Percentiles rank a stretch among this genome's conserved stretches.
Evolutionary conservation across 345 rosid genomes (phyloP).

Genomic region (Triadica sebifera): DNA sequence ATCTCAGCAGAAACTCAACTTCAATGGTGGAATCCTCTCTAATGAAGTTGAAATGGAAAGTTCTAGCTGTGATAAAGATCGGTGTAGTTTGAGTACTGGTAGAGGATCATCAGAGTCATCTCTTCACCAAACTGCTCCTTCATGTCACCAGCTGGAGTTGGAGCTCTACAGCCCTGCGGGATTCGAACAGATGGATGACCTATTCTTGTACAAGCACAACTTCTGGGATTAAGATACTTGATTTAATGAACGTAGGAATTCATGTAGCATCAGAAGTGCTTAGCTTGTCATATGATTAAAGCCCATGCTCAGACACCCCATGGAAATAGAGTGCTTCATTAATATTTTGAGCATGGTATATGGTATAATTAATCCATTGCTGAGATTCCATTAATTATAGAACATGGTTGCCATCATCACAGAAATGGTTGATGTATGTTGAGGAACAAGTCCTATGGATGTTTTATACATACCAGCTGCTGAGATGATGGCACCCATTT

Average conservation of each 20-base stretch:
- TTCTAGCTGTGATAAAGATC: conserved; percentile 16
- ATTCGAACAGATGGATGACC: conserved; percentile 61
- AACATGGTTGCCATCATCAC: conserved; percentile 9
- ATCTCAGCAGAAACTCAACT: conserved; percentile 16
- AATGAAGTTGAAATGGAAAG: conserved; percentile 23
- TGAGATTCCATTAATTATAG: conserved; percentile 15
- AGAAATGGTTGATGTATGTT: conserved; percentile 9
- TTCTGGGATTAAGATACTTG: conserved; percentile 43
- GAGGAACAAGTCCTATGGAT: conserved; percentile 13
- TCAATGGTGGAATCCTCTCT: conserved; percentile 17
- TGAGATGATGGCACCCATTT: conserved; percentile 12
- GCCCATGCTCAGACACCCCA: conserved; percentile 30
- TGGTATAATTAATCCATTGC: conserved; percentile 1
- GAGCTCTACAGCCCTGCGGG: conserved; percentile 44
- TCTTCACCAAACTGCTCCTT: conserved; percentile 18
- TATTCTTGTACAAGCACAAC: conserved; percentile 64
- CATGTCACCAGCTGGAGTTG: conserved; percentile 21
- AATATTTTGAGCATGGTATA: conserved; percentile 8
- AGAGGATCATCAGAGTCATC: conserved; percentile 32
- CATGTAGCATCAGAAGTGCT: conserved; percentile 28
- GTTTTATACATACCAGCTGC: not conserved
- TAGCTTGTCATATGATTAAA: conserved; percentile 24
- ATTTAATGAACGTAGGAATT: conserved; percentile 28
- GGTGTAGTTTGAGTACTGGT: conserved; percentile 23
- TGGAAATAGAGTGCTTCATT: conserved; percentile 37